Percentiles rank a stretch among this genome's conserved stretches.
Evolutionary conservation across 2,329 filamentous ascomycete species (phyloP).

Genomic region (Podosphaera aphanis): DNA sequence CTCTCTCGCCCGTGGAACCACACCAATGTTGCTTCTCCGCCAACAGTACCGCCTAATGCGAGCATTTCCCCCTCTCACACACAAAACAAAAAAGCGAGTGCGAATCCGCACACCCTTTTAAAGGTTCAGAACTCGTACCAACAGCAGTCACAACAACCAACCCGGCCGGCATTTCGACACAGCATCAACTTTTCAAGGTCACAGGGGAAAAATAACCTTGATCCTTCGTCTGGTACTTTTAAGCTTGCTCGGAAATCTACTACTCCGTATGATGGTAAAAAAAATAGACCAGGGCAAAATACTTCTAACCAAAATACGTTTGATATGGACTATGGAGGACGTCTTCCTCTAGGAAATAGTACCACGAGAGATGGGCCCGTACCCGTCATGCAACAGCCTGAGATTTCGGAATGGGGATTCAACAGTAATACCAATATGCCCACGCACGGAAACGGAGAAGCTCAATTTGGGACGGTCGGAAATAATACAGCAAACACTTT

Average conservation of each 20-base stretch:
- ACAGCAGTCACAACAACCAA: conserved; percentile 11
- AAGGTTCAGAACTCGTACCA: conserved; percentile 20
- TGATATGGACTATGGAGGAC: conserved; percentile 14
- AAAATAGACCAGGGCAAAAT: conserved; percentile 13
- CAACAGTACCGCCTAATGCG: conserved; percentile 21
- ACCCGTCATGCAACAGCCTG: conserved; percentile 30
- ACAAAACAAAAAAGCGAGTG: conserved; percentile 18
- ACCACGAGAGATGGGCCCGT: conserved; percentile 30
- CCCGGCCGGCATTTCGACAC: conserved; percentile 24
- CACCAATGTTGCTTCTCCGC: conserved; percentile 22
- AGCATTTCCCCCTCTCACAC: conserved; percentile 35
- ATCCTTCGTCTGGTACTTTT: conserved; percentile 21
- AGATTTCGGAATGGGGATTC: conserved; percentile 17
- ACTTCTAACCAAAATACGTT: conserved; percentile 7
- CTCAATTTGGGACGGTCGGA: conserved; percentile 12
- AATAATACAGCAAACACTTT: conserved; percentile 22
- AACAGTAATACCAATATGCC: conserved; percentile 5
- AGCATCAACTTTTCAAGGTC: conserved; percentile 16
- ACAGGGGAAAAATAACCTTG: conserved; percentile 19
- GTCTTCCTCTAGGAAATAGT: conserved; percentile 21
- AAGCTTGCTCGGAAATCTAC: conserved; percentile 17
- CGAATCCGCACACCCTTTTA: conserved; percentile 16
- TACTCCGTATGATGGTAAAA: conserved; percentile 12
- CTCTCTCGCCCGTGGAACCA: conserved; percentile 32
- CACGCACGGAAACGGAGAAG: conserved; percentile 4